Conservation (phyloP, 2,329 filamentous ascomycete species). For the Tolypocladium tundrense region DNA sequence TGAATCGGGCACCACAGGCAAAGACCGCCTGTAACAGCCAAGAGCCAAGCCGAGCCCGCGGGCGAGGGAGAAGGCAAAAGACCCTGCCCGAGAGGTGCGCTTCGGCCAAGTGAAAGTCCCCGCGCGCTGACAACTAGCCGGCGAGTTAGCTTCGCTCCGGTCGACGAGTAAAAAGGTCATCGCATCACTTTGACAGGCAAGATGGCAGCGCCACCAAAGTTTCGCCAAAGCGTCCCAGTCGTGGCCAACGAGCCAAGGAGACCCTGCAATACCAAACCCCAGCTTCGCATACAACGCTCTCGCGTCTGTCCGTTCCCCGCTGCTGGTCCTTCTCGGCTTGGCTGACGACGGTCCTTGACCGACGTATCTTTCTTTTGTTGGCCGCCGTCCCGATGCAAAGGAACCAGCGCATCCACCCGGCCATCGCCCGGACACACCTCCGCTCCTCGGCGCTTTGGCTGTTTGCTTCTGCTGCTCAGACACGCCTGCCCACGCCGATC, state of each 20-base stretch:
- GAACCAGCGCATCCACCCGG: not conserved
- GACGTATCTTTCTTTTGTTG: not conserved
- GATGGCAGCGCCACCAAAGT: not conserved
- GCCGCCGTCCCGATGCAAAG: not conserved
- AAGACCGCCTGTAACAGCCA: not conserved
- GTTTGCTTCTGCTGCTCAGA: not conserved
- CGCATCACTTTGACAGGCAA: not conserved
- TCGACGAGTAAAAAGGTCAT: not conserved
- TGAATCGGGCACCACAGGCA: not conserved
- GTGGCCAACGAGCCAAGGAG: too few relatives aligned
- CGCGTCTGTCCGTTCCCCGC: not conserved
- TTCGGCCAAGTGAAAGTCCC: not conserved
- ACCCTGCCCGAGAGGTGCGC: not conserved
- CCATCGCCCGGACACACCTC: not conserved
- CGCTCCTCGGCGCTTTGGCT: not conserved
- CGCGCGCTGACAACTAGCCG: not conserved
- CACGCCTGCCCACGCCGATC: not conserved
- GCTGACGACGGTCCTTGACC: not conserved
- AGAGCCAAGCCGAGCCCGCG: not conserved
- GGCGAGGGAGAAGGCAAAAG: not conserved
- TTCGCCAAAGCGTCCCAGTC: not conserved
- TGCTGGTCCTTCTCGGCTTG: not conserved
- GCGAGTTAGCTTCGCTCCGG: not conserved
- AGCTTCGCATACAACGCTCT: not conserved
- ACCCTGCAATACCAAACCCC: not conserved